Base-by-base conservation (phyloP, 2,329 filamentous ascomycete genomes). In the Trematosphaeria pertusa region DNA sequence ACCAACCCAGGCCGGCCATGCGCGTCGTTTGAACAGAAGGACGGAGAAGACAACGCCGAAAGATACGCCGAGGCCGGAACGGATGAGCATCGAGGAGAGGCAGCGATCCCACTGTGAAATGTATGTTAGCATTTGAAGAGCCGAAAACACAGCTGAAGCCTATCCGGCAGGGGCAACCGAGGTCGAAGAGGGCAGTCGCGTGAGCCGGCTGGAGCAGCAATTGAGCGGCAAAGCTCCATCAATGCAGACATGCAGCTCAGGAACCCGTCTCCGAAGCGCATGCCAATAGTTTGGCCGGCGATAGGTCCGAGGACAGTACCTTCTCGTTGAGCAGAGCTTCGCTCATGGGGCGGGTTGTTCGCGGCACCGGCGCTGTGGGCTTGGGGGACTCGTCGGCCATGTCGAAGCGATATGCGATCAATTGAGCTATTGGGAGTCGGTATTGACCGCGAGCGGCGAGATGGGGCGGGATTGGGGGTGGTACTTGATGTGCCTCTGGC, bases 1-100 rank as follows among this genome's bases (percentile, higher is more conserved):
- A 58, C 94, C 94, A 59, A 96, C 84, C 72, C 91, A 94, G n/a
- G 92, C 94, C 47, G 94, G 94, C 91, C 93, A 99, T 59, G 94
- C 90, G 79, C 94, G 87, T 76, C 95, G 88, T 84, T 96, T 96
- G 85, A 99, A 99, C 45, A 99, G 79, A 48, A 99, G 88, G 52
- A 99, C 92, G 52, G 94, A 97, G 82, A 99, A 97, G 77, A 99
- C 90, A 74, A 99, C 88, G 72, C 94, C 94, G 78, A 99, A 99
- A 63, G 89, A 91, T 72, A 97, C 88, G 69, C 94, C 94, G 75
- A 99, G 88, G 46, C 89, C 87, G 59, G 93, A 97, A 77, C 95
- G 92, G 81, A 99, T 95, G 72, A 99, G 85, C 75, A 97, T 85
- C 71, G 95, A 97, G 64, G 94, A 97, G 64, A 99, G 87, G 78